phyloP scores from a whole-genome alignment of 805 yeast species.

The Kuraishia capsulata region DNA sequence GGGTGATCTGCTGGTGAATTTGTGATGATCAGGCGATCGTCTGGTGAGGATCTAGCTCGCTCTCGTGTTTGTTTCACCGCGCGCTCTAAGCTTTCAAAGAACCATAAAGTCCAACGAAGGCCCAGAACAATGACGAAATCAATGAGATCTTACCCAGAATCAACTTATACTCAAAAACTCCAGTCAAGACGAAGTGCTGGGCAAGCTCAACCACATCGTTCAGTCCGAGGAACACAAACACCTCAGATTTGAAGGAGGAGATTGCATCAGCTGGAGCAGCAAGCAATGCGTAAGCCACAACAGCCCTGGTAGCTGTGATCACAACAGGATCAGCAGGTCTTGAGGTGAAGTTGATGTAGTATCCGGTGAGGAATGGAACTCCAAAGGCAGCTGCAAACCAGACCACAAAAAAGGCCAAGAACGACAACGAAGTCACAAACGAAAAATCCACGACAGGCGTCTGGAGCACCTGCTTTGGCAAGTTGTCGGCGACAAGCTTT shows the following conservation, averaged over 20 bases:
- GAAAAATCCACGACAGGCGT: constrained; percentile 25
- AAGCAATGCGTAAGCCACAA: constrained; percentile 28
- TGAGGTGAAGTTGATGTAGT: constrained; percentile 41
- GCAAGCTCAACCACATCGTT: constrained; percentile 9
- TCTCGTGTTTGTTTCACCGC: too few relatives aligned
- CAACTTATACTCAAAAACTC: constrained; percentile 29
- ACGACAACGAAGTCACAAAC: constrained; percentile 20
- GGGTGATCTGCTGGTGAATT: too few relatives aligned
- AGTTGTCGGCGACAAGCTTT: constrained; percentile 10
- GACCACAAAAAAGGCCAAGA: constrained; percentile 21
- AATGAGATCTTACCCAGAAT: constrained; percentile 39
- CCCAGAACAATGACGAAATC: constrained; percentile 34
- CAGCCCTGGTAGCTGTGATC: constrained; percentile 34
- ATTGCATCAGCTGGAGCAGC: constrained; percentile 21
- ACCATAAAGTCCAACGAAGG: constrained; percentile 41
- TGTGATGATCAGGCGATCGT: too few relatives aligned
- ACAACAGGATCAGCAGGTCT: constrained; percentile 41
- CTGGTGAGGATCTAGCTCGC: too few relatives aligned
- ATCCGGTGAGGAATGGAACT: constrained; percentile 34
- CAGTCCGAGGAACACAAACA: constrained; percentile 10
- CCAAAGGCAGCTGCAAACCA: constrained; percentile 33
- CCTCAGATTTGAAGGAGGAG: constrained; percentile 17
- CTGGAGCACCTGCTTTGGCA: constrained; percentile 12
- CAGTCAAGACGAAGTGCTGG: constrained; percentile 23
- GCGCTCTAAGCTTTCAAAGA: constrained; percentile 14